A percentile compares a stretch with the other conserved stretches of the same genome.
These are phyloP conservation scores for Epithele typhae DNA, from an alignment of 768 basidiomycete species.

Conservation along the genomic window DNA sequence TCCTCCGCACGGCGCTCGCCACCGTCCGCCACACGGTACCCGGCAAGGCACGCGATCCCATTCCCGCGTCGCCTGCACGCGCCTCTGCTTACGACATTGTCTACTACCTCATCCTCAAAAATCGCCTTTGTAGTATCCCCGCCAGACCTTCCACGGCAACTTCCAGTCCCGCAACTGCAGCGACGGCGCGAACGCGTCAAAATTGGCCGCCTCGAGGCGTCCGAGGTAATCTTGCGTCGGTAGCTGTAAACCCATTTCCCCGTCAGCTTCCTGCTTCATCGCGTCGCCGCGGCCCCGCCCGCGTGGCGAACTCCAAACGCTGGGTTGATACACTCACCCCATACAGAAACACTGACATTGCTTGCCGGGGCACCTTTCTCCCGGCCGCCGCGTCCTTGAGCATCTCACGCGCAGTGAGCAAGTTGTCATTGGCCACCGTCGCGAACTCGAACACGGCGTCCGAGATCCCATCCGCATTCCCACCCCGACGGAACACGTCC, in stretches of 20 bases:
- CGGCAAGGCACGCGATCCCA: too few species aligned
- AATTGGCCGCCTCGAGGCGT: constrained; percentile 63
- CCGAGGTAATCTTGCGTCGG: constrained; percentile 62
- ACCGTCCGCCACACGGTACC: too few species aligned
- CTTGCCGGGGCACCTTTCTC: constrained; percentile 49
- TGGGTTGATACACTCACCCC: constrained; percentile 46
- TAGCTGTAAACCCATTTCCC: constrained; percentile 39
- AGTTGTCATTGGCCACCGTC: constrained; percentile 73
- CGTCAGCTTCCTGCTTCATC: constrained; percentile 9
- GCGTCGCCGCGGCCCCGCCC: constrained; percentile 1
- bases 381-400: constrained; percentile 46
- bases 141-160: constrained; percentile 71
- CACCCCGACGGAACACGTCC: constrained; percentile 62
- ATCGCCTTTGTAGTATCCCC: constrained; percentile 40
- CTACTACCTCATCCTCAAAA: too few species aligned
- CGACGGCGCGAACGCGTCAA: constrained; percentile 64
- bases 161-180: constrained; percentile 71
- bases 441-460: constrained; percentile 86
- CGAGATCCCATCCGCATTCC: constrained; percentile 52
- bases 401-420: constrained; percentile 70
- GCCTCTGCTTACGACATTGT: too few species aligned
- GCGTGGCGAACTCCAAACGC: too few species aligned
- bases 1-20: neutral
- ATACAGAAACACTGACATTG: constrained; percentile 67
- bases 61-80: too few species aligned